Conservation (phyloP, 768 basidiomycete genomes). For the Sarcomyxa edulis region DNA sequence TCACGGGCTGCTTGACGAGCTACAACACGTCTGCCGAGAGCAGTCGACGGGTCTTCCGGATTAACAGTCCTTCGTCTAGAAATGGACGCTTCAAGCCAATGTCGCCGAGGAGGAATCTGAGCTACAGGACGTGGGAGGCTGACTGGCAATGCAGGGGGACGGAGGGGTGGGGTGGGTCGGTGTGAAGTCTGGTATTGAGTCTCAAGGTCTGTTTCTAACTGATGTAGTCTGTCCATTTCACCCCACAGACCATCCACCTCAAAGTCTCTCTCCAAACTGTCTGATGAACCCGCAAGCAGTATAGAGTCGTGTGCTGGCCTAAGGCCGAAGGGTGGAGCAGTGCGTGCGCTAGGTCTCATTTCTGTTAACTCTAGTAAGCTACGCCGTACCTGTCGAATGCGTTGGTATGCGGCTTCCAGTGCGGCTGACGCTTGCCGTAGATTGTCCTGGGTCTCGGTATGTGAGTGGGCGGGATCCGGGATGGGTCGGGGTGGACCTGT, state of each 20-base stretch:
- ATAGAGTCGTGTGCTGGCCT: conserved; percentile 36
- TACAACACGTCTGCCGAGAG: conserved; percentile 34
- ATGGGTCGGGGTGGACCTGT: conserved; percentile 10
- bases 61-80: conserved; percentile 17
- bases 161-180: conserved; percentile 8
- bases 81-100: conserved; percentile 18
- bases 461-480: conserved; percentile 9
- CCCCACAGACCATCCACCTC: conserved; percentile 5
- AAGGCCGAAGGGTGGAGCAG: conserved; percentile 23
- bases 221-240: conserved; percentile 8
- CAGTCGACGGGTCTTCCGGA: conserved; percentile 30
- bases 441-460: conserved; percentile 26
- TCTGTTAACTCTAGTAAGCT: conserved; percentile 41
- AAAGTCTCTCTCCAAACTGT: conserved; percentile 6
- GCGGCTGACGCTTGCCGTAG: conserved; percentile 49
- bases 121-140: conserved; percentile 7
- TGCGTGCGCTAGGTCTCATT: conserved; percentile 10
- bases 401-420: conserved; percentile 48
- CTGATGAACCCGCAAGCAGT: conserved; percentile 18
- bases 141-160: background rate
- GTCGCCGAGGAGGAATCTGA: conserved; percentile 17
- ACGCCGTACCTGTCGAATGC: conserved; percentile 49
- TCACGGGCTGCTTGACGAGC: conserved; percentile 28
- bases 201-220: conserved; percentile 9
- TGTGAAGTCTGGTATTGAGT: too few species aligned